Conservation (phyloP, 371 early-diverging fungal genomes). For the Thermomucor indicae-seudaticae region DNA sequence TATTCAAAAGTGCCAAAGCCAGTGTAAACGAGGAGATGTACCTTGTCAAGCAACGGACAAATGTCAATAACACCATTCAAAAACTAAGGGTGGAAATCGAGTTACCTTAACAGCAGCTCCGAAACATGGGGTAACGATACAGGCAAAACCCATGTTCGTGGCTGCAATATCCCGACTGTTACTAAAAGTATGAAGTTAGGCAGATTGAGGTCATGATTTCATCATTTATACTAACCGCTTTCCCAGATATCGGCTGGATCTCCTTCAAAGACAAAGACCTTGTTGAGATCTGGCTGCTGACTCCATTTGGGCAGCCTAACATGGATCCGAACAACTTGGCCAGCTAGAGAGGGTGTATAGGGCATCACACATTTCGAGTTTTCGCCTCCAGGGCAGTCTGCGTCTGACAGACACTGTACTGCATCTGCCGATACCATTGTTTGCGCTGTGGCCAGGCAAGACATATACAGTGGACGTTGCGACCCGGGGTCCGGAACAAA, state of each 20-base stretch:
- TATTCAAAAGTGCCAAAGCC: constrained; percentile 74
- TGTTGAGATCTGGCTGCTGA: constrained; percentile 15
- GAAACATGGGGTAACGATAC: constrained; percentile 52
- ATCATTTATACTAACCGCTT: constrained; percentile 33
- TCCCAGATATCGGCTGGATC: constrained; percentile 61
- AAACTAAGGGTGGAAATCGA: not conserved
- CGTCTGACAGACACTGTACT: constrained; percentile 29
- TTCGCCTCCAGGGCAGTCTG: constrained; percentile 22
- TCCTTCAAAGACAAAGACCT: constrained; percentile 49
- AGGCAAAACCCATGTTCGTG: constrained; percentile 56
- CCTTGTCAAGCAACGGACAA: constrained; percentile 34
- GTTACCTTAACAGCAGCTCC: constrained; percentile 53
- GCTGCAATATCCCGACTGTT: constrained; percentile 57
- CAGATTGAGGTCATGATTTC: not conserved
- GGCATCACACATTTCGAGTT: constrained; percentile 50
- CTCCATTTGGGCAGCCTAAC: constrained; percentile 35
- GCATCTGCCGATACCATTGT: constrained; percentile 25
- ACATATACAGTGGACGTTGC: constrained; percentile 3
- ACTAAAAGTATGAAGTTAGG: constrained; percentile 25
- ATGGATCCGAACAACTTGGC: constrained; percentile 55
- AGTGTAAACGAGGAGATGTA: constrained; percentile 75
- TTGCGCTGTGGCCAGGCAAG: constrained; percentile 35
- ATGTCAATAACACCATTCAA: not conserved
- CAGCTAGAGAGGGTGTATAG: constrained; percentile 48
- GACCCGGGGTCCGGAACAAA: constrained; percentile 1